Evolutionary conservation across 352 stramenopile genomes (phyloP), one percentile per base, ranked within the genome.

Genomic region (Hyaloperonospora brassicae): DNA sequence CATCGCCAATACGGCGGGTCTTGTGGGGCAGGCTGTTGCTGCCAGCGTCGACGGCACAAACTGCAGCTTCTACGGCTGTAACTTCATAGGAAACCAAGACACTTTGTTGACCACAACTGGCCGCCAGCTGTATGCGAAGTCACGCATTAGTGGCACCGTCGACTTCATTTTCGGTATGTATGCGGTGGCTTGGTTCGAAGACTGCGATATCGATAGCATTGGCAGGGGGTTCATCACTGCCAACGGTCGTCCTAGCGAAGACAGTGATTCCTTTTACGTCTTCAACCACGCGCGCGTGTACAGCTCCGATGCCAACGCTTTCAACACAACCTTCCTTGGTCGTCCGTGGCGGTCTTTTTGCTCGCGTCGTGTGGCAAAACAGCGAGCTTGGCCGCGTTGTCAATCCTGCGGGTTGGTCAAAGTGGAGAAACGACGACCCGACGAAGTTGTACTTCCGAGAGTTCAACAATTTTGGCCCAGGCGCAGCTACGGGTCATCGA

Each of bases 41-140:
- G 40, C 45, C 4, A 53, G 39, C 22, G 40, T 59, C 27, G 52
- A 59, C 38, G 52, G 44, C 7, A 48, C 45, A 24, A 49, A 59
- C 38, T 49, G 43, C 38, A 44, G 52, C 1, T 59, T 59, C 45
- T 59, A 59, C 23, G 52, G 24, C 10, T 59, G 52, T 44, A 52
- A 59, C 22, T 48, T 59, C n/a, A 59, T 25, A 6, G 36, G 52
- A 1, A 50, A 61, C 27, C 54, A 61, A 36, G 54, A 61, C 47
- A 61, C 54, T 4, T 34, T 61, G 23, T 61, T 43, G 34, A 39
- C 54, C 13, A 54, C 55, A 10, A 61, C 49, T 3, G 54, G 54
- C 21, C 38, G 23, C 4, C 30, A 53, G 14, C 45, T 59, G 4
- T 59, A 48, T 47, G 44, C 45, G 11, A 44, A 41, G 8, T 55